Evolutionary conservation across 2,329 filamentous ascomycete species (phyloP), one percentile per base, ranked within the genome.

Genomic region (Sporothrix pallida): DNA sequence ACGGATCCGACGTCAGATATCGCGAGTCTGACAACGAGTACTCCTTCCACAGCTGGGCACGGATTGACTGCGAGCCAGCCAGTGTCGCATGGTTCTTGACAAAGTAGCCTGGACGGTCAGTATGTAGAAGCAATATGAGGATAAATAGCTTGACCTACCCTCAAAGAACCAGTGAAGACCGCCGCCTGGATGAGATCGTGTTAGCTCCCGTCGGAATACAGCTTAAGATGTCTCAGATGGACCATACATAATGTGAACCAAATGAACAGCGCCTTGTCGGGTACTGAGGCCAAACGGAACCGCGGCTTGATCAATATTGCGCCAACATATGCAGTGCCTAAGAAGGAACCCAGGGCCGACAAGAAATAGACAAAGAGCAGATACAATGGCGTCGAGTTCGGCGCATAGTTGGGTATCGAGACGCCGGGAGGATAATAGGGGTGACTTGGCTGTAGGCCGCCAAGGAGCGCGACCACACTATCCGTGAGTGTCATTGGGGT

Each of bases 11-110:
- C 2, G 91, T 94, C 77, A 97, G 84, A 79, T 97, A 97, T 60
- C 94, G 88, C 72, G 94, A 97, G 83, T 97, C 94, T 2, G 93
- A 95, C 48, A 95, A 86, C 2, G 93, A 87, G 80, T 97, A 97
- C 82, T 97, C 94, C 80, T 97, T 97, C 94, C 94, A 97, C 62
- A 97, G 85, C 83, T 97, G 93, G 2, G 91, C 93, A 73, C 95
- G 91, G 8, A 96, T 83, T 72, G 91, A 90, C 80, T 94, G 91
- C 74, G 89, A 89, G 12, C 87, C 84, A 0, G 90, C 89, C 80
- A 97, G 86, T 31, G 83, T 84, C 26, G 84, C 82, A 80, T 93
- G 91, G 80, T 95, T 89, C 76, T 88, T 81, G 75, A 94, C 86
- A 80, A 94, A 97, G 81, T 97, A 97, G 52, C 91, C 89, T 74